phyloP scores from a whole-genome alignment of 345 rosid genomes.

The Durio zibethinus region DNA sequence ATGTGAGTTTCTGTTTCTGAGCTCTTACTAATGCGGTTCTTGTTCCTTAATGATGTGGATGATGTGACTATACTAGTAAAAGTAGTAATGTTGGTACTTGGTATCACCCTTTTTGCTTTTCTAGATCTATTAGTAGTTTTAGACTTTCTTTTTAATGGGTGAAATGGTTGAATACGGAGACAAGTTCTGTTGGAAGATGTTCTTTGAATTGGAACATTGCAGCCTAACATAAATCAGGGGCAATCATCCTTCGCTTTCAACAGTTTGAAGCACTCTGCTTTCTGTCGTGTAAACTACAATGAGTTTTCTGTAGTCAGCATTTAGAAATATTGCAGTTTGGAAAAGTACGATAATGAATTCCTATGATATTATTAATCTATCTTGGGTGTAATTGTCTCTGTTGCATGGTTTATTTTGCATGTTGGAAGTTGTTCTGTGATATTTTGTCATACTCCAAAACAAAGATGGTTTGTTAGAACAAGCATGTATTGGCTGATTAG shows the following conservation, averaged over 20 bases:
- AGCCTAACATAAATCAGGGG: neutral
- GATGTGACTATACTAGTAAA: neutral
- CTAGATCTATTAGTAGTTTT: neutral
- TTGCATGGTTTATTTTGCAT: neutral
- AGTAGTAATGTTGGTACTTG: neutral
- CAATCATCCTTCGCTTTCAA: neutral
- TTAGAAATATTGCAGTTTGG: neutral
- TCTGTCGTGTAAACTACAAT: neutral
- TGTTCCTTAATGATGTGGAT: neutral
- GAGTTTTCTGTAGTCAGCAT: neutral
- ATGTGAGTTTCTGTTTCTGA: slow-evolving; percentile 49
- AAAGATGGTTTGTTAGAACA: neutral
- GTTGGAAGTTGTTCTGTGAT: neutral
- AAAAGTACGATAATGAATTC: neutral
- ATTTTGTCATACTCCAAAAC: neutral
- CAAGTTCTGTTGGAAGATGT: neutral
- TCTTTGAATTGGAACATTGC: neutral
- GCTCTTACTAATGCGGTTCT: neutral
- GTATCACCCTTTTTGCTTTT: neutral
- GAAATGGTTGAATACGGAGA: neutral
- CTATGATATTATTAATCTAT: neutral
- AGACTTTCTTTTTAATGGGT: neutral
- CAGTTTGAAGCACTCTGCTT: neutral
- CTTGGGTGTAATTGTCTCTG: neutral
- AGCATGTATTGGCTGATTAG: neutral